A percentile compares a stretch with the other conserved stretches of the same genome.
Conservation (phyloP, 2,329 filamentous ascomycete species). For the Xylaria sp. region DNA sequence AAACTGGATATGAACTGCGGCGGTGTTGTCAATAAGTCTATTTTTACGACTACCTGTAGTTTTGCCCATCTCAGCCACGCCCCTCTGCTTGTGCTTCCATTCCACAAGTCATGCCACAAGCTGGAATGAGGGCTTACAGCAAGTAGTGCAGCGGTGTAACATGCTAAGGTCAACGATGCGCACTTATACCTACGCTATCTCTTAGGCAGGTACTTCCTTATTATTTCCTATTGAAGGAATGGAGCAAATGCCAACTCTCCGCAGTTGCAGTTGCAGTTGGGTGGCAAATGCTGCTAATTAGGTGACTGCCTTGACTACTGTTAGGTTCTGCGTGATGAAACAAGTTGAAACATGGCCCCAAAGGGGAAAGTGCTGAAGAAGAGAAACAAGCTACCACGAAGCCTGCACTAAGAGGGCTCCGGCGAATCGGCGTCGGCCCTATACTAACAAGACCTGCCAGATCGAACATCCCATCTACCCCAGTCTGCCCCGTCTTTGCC, state of each 20-base stretch:
- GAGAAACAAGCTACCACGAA: conserved; percentile 19
- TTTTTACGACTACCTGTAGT: not conserved
- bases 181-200: not conserved
- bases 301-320: too few relatives aligned
- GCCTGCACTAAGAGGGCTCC: conserved; percentile 6
- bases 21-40: conserved; percentile 1
- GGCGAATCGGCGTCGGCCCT: conserved; percentile 26
- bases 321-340: conserved; percentile 21
- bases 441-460: conserved; percentile 25
- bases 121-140: not conserved
- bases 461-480: conserved; percentile 28
- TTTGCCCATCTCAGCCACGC: not conserved
- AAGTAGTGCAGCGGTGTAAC: not conserved
- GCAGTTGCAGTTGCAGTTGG: not conserved
- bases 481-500: conserved; percentile 13
- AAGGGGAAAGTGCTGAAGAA: conserved; percentile 27
- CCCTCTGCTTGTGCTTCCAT: not conserved
- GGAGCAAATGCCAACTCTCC: not conserved
- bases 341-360: conserved; percentile 31
- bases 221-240: not conserved
- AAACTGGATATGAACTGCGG: not conserved
- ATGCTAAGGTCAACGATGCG: not conserved
- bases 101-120: not conserved
- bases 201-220: not conserved
- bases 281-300: conserved; percentile 10